A percentile compares a stretch with the other conserved stretches of the same genome.
These are phyloP conservation scores for Nakaseomyces uthaithaninus DNA, from an alignment of 1,139 yeast species.

Conservation along the genomic window DNA sequence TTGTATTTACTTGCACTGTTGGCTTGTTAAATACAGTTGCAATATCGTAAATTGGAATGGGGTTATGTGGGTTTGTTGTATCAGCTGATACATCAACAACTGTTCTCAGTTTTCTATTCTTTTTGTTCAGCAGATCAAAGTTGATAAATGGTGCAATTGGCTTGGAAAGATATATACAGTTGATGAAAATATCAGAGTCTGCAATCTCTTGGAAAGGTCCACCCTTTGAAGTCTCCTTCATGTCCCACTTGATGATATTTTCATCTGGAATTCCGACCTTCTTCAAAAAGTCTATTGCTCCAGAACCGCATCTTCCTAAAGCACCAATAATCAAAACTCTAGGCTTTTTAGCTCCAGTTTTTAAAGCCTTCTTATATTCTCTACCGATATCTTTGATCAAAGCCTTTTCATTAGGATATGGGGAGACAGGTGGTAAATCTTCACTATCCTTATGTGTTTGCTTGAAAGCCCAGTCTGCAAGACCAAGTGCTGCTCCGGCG, in stretches of 20 bases:
- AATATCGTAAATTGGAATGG: slow-evolving; percentile 82
- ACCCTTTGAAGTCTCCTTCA: slow-evolving; percentile 91
- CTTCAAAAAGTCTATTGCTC: slow-evolving; percentile 77
- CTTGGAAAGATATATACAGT: slow-evolving; percentile 87
- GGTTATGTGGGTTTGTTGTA: slow-evolving; percentile 97
- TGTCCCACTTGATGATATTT: slow-evolving; percentile 88
- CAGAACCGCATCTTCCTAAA: slow-evolving; percentile 98
- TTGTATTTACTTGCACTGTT: slow-evolving; percentile 71
- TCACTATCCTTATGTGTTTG: slow-evolving; percentile 58
- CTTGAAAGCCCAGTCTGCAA: slow-evolving; percentile 90
- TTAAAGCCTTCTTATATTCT: slow-evolving; percentile 53
- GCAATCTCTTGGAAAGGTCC: slow-evolving; percentile 95
- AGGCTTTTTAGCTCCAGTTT: slow-evolving; percentile 61
- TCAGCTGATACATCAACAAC: slow-evolving; percentile 98
- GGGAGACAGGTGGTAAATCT: slow-evolving; percentile 67
- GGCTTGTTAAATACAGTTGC: slow-evolving; percentile 90
- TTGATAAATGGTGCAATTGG: slow-evolving; percentile 91
- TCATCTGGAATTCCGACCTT: slow-evolving; percentile 84
- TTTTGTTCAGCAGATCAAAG: slow-evolving; percentile 53
- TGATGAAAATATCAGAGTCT: slow-evolving; percentile 76
- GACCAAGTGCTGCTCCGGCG: slow-evolving; percentile 97
- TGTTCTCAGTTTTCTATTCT: slow-evolving; percentile 68
- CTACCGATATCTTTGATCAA: slow-evolving; percentile 62
- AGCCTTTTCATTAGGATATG: slow-evolving; percentile 72
- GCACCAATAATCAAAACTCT: slow-evolving; percentile 90